These are phyloP conservation scores for Mycena venus DNA, from an alignment of 768 basidiomycete genomes.

Conservation along the genomic window DNA sequence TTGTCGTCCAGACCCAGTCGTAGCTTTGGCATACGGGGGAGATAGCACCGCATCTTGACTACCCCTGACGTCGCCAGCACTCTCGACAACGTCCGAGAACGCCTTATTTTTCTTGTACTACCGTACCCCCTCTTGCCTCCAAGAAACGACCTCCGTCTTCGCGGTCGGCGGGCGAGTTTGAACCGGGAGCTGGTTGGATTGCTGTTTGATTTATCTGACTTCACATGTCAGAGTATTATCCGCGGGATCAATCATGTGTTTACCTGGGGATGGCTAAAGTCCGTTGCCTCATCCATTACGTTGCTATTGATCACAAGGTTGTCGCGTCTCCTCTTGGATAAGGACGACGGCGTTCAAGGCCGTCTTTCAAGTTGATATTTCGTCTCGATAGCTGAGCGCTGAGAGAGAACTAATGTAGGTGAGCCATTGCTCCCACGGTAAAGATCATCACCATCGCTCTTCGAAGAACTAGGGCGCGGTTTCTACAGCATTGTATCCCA, in stretches of 20 bases:
- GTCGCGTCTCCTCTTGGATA: conserved; percentile 97
- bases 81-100: conserved; percentile 97
- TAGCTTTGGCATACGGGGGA: conserved; percentile 98
- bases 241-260: conserved; percentile 42
- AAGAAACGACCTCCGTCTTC: conserved; percentile 97
- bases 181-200: conserved; percentile 95
- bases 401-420: conserved; percentile 94
- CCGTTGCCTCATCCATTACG: conserved; percentile 99
- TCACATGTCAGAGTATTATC: conserved; percentile 41
- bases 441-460: no score
- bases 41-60: conserved; percentile 99
- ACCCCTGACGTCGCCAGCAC: conserved; percentile 97
- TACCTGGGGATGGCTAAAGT: conserved; percentile 98
- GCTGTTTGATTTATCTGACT: conserved; percentile 99
- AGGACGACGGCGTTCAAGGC: conserved; percentile 96
- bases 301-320: conserved; percentile 99
- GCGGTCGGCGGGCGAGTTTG: conserved; percentile 95
- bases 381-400: conserved; percentile 97
- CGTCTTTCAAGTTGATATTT: conserved; percentile 94
- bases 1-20: conserved; percentile 97
- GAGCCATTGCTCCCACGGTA: no score
- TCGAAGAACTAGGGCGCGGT: no score
- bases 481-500: no score
- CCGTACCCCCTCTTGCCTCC: conserved; percentile 96
- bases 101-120: conserved; percentile 99